Percentiles rank a stretch among this genome's conserved stretches.
Evolutionary conservation across 2,329 filamentous ascomycete genomes (phyloP).

Genomic region (Pseudogymnoascus sp.): DNA sequence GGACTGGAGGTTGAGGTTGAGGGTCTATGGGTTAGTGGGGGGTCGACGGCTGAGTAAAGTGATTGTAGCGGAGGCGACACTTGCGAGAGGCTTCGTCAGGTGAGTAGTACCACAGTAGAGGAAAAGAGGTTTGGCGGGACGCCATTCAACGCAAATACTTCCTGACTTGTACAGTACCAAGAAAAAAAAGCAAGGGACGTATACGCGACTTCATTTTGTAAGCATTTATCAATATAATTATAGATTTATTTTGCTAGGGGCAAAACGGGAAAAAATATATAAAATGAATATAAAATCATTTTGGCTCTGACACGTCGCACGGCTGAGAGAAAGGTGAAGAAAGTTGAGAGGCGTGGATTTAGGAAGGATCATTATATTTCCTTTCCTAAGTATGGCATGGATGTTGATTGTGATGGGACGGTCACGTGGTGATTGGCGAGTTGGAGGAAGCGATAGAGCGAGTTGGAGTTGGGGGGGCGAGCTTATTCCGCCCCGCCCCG

Average conservation of each 20-base stretch:
- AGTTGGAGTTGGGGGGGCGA: background rate
- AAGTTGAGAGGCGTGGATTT: too few relatives aligned
- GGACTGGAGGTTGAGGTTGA: background rate
- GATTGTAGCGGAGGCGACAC: constrained; percentile 4
- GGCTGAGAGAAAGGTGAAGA: background rate
- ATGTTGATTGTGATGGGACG: background rate
- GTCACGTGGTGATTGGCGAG: background rate
- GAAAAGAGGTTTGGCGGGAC: constrained; percentile 9
- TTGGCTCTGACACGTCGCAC: background rate
- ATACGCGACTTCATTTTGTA: background rate
- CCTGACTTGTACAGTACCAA: background rate
- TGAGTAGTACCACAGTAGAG: background rate
- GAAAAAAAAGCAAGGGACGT: background rate
- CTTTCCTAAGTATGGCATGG: background rate
- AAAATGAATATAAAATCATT: background rate
- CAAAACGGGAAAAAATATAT: background rate
- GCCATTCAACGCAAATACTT: constrained; percentile 8
- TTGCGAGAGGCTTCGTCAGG: constrained; percentile 4
- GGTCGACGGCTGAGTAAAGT: background rate
- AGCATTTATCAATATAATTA: background rate
- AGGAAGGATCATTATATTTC: background rate
- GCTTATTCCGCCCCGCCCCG: constrained; percentile 5
- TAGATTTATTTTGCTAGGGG: background rate
- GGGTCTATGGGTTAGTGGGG: background rate
- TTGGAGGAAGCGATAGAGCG: too few relatives aligned